Percentiles rank a stretch among this genome's conserved stretches.
Conservation (phyloP, 495 filamentous ascomycete species). For the Symbiotaphrina buchneri region DNA sequence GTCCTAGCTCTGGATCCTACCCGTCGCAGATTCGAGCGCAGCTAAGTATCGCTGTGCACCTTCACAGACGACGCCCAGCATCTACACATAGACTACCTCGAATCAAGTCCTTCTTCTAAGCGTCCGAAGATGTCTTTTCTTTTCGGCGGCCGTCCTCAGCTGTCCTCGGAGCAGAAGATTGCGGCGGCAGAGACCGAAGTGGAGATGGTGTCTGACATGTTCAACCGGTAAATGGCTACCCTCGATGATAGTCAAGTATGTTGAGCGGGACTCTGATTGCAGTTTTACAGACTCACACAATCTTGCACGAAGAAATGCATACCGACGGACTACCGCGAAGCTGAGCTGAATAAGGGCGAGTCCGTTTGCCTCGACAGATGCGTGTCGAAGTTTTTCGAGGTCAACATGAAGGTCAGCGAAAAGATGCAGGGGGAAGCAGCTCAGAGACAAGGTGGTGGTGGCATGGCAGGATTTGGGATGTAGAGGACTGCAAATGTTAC, state of each 20-base stretch:
- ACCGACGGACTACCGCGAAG: slow-evolving; percentile 74
- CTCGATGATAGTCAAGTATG: slow-evolving; percentile 2
- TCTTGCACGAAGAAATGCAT: slow-evolving; percentile 88
- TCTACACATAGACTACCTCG: too few species aligned
- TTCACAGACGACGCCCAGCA: too few species aligned
- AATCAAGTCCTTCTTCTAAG: too few species aligned
- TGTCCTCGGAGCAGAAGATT: slow-evolving; percentile 88
- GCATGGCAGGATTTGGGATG: slow-evolving; percentile 22
- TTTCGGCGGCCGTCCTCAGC: slow-evolving; percentile 64
- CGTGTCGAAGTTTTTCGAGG: slow-evolving; percentile 93
- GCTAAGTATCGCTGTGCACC: too few species aligned
- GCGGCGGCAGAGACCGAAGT: slow-evolving; percentile 80
- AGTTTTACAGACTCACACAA: slow-evolving; percentile 40
- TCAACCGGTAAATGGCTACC: slow-evolving; percentile 45
- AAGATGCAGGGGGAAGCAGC: slow-evolving; percentile 52
- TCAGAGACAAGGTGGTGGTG: slow-evolving; percentile 14
- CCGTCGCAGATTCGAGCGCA: too few species aligned
- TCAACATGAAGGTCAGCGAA: slow-evolving; percentile 80
- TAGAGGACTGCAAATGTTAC: too few species aligned
- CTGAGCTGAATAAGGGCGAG: slow-evolving; percentile 94
- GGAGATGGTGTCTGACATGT: slow-evolving; percentile 92
- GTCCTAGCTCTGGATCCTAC: too few species aligned
- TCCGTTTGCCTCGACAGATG: slow-evolving; percentile 94
- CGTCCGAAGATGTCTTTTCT: slow-evolving; percentile 76
- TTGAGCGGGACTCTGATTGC: too few species aligned